Evolutionary conservation across 345 rosid genomes (phyloP), one percentile per base, ranked within the genome.

Genomic region (Brassica carinata): DNA sequence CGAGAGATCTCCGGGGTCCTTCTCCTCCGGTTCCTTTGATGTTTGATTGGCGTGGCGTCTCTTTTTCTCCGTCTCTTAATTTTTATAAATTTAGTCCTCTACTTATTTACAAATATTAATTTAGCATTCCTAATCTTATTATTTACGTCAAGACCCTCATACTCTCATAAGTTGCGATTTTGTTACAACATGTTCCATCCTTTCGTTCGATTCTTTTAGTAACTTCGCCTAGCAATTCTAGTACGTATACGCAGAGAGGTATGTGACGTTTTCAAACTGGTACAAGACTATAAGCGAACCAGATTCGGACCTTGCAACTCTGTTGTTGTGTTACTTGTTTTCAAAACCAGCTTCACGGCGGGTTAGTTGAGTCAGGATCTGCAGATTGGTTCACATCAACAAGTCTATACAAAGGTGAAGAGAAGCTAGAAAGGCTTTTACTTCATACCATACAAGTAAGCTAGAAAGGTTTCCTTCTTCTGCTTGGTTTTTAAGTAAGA

Each of bases 21-120:
- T n/a, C 58, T 53, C 5, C 58, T 53, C 19, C n/a, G 5, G 4
- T 48, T 10, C 17, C 19, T 72, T 62, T 45, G 43, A 69, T 74
- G 53, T 62, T 74, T 26, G 75, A 69, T 1, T 14, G 79, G 76
- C 83, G 79, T 80, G n/a, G n/a, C n/a, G n/a, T n/a, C 75, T 75
- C 74, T 75, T 43, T 43, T 68, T 68, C 68, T 15, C 75, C 74
- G 40, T 75, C 71, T 19, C 11, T 10, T 3, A 0, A 10, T 43
- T 0, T 68, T 69, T 74, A 33, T 36, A 0, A 15, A 48, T 45
- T 48, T 33, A 53, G 26, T 65, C 79, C 71, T 69, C 5, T n/a
- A n/a, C 17, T 11, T 14, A 48, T 48, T 1, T 48, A 0, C 0
- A 61, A 29, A 7, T n/a, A 0, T n/a, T 2, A n/a, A 33, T 67